phyloP scores from a whole-genome alignment of 2,329 filamentous ascomycete species.

The Aspergillus neoniger region DNA sequence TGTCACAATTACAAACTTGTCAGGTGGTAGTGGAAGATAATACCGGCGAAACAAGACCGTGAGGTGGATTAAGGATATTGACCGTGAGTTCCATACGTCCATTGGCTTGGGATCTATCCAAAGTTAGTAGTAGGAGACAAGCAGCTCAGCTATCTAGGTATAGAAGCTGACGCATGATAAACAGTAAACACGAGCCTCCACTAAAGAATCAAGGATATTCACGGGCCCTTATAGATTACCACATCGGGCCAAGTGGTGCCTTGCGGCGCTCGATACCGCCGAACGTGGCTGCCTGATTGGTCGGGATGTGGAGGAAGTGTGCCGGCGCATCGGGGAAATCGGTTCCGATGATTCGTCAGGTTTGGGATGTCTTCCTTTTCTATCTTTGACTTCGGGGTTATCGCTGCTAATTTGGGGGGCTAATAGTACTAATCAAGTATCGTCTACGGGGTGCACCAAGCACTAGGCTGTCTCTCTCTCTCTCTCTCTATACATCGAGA shows the following conservation, averaged over 20 bases:
- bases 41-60: not conserved
- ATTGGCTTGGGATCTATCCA: no score
- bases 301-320: not conserved
- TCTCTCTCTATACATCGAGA: no score
- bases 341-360: conserved; percentile 12
- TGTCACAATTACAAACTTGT: no score
- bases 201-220: not conserved
- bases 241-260: not conserved
- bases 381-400: conserved; percentile 2
- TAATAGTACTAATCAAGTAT: not conserved
- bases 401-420: not conserved
- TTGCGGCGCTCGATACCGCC: not conserved
- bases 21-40: not conserved
- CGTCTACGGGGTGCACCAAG: no score
- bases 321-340: not conserved
- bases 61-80: not conserved
- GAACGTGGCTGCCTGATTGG: not conserved
- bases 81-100: no score
- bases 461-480: no score
- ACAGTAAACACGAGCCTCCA: not conserved
- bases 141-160: not conserved
- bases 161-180: not conserved
- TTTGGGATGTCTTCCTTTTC: not conserved
- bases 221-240: not conserved
- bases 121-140: not conserved